A percentile compares a stretch with the other conserved stretches of the same genome.
Conservation (phyloP, 345 rosid species). For the Eucalyptus tenuipes region DNA sequence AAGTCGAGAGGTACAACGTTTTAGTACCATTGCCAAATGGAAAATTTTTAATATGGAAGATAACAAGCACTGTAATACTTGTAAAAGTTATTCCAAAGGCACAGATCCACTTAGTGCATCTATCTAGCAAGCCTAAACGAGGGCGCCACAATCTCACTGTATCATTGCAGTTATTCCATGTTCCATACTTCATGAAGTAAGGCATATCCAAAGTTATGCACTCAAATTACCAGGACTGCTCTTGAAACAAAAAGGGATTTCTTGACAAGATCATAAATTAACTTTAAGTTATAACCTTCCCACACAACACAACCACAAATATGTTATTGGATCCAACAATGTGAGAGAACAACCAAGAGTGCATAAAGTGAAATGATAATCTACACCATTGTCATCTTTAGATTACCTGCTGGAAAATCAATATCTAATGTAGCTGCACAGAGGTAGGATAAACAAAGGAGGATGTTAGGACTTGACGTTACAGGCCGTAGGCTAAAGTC, state of each 20-base stretch:
- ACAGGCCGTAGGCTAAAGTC: not conserved
- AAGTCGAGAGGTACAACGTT: not conserved
- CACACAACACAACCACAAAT: not conserved
- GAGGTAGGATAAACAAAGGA: not conserved
- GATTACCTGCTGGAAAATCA: not conserved
- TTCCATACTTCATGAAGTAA: not conserved
- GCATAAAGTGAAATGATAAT: not conserved
- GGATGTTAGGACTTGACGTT: not conserved
- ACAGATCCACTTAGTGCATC: not conserved
- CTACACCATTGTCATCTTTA: not conserved
- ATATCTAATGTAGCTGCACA: not conserved
- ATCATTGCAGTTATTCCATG: not conserved
- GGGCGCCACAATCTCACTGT: not conserved
- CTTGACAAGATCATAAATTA: not conserved
- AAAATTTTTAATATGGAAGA: not conserved
- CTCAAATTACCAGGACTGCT: not conserved
- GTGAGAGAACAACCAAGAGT: not conserved
- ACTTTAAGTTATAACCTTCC: not conserved
- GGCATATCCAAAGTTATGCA: not conserved
- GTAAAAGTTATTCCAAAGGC: not conserved
- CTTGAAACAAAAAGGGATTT: not conserved
- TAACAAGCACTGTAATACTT: not conserved
- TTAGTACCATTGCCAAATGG: not conserved
- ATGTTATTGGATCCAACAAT: not conserved
- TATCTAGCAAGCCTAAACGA: not conserved